Percentiles rank a stretch among this genome's conserved stretches.
Evolutionary conservation across 306 rosid species (phyloP).

Genomic region (Abrus pulchellus): DNA sequence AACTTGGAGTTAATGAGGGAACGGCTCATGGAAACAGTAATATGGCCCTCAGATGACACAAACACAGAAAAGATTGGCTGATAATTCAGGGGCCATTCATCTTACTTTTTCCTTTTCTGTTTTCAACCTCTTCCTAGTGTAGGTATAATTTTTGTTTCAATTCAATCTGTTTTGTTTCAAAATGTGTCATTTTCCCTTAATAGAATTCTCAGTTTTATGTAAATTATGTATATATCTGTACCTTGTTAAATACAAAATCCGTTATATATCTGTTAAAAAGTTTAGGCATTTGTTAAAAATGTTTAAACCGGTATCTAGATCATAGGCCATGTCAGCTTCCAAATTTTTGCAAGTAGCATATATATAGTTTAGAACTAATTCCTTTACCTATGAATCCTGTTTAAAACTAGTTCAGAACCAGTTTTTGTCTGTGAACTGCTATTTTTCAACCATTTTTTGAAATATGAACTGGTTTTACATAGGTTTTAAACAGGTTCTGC

Average conservation of each 20-base stretch:
- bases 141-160: constrained; percentile 46
- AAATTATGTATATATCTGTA: constrained; percentile 55
- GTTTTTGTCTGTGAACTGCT: no score
- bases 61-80: constrained; percentile 87
- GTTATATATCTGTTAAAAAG: constrained; percentile 28
- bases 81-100: constrained; percentile 32
- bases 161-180: constrained; percentile 40
- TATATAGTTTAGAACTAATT: no score
- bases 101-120: constrained; percentile 31
- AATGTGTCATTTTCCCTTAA: constrained; percentile 42
- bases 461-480: no score
- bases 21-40: constrained; percentile 88
- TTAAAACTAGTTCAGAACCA: no score
- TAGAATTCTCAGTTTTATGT: constrained; percentile 42
- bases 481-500: no score
- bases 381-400: no score
- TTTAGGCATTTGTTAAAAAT: neutral
- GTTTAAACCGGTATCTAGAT: neutral
- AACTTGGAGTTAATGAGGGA: constrained; percentile 96
- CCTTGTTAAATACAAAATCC: constrained; percentile 33
- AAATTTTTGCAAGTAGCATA: neutral
- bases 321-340: neutral
- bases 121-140: constrained; percentile 49
- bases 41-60: constrained; percentile 99
- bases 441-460: no score